A percentile compares a stretch with the other conserved stretches of the same genome.
These are phyloP conservation scores for Bremia lactucae DNA, from an alignment of 352 stramenopile species.

Conservation along the genomic window DNA sequence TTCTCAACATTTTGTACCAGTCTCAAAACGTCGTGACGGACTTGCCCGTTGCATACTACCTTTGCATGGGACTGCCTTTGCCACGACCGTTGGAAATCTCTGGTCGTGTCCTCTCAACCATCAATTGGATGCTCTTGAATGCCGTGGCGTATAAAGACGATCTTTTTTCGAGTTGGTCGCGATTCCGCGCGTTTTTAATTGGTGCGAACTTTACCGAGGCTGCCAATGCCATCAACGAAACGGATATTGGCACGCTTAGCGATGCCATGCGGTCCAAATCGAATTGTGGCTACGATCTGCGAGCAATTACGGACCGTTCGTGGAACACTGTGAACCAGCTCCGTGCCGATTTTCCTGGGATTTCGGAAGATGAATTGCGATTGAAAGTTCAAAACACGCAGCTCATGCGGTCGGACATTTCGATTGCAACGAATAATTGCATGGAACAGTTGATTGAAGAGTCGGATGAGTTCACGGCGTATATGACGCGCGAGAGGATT, in stretches of 20 bases:
- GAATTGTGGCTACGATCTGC: slow-evolving; percentile 31
- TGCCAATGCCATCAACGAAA: slow-evolving; percentile 19
- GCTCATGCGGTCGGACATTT: slow-evolving; percentile 39
- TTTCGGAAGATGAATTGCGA: slow-evolving; percentile 29
- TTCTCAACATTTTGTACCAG: slow-evolving; percentile 43
- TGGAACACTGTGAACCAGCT: slow-evolving; percentile 30
- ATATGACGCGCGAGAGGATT: slow-evolving; percentile 38
- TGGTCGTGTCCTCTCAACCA: slow-evolving; percentile 21
- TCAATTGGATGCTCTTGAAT: slow-evolving; percentile 28
- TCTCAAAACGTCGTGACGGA: slow-evolving; percentile 47
- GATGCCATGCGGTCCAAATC: slow-evolving; percentile 23
- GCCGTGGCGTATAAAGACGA: slow-evolving; percentile 31
- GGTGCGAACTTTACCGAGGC: slow-evolving; percentile 20
- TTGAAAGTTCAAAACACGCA: slow-evolving; percentile 32
- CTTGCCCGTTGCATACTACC: slow-evolving; percentile 36
- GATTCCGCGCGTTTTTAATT: slow-evolving; percentile 24
- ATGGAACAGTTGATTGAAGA: slow-evolving; percentile 26
- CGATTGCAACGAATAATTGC: slow-evolving; percentile 34
- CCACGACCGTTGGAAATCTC: slow-evolving; percentile 16
- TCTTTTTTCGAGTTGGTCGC: slow-evolving; percentile 19
- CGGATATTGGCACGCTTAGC: slow-evolving; percentile 24
- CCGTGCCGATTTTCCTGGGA: slow-evolving; percentile 21
- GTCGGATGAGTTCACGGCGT: slow-evolving; percentile 19
- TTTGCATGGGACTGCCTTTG: slow-evolving; percentile 26
- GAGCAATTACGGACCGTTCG: slow-evolving; percentile 33